These are phyloP conservation scores for Camellia granthamiana DNA, from an alignment of 148 eudicot species.

Conservation along the genomic window DNA sequence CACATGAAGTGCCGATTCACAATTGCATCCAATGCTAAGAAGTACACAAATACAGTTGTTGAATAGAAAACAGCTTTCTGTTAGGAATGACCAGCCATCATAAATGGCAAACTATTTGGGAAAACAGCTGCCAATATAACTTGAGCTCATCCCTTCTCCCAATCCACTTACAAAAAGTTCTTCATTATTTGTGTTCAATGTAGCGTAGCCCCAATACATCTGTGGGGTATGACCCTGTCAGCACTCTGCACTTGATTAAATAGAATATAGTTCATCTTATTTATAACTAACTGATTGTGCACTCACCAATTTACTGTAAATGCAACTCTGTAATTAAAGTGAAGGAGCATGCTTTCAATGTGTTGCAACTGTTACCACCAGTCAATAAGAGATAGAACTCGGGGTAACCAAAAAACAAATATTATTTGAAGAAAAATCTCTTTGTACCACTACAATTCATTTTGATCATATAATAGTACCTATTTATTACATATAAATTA, in stretches of 20 bases:
- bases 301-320: neutral
- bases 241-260: neutral
- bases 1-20: neutral
- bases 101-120: too few relatives aligned
- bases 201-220: neutral
- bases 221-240: neutral
- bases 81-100: too few relatives aligned
- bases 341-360: neutral
- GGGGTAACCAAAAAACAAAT: neutral
- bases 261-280: neutral
- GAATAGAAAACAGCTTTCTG: neutral
- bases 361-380: neutral
- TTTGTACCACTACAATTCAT: neutral
- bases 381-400: too few relatives aligned
- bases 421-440: neutral
- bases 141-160: neutral
- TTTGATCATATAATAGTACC: neutral
- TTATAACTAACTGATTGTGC: too few relatives aligned
- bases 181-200: neutral
- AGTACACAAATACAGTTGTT: too few relatives aligned
- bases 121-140: too few relatives aligned
- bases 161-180: neutral
- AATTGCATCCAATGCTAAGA: neutral
- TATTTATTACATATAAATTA: neutral
- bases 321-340: neutral